Evolutionary conservation across 73 alveolate genomes (phyloP).

Genomic region (Symbiodinium natans): DNA sequence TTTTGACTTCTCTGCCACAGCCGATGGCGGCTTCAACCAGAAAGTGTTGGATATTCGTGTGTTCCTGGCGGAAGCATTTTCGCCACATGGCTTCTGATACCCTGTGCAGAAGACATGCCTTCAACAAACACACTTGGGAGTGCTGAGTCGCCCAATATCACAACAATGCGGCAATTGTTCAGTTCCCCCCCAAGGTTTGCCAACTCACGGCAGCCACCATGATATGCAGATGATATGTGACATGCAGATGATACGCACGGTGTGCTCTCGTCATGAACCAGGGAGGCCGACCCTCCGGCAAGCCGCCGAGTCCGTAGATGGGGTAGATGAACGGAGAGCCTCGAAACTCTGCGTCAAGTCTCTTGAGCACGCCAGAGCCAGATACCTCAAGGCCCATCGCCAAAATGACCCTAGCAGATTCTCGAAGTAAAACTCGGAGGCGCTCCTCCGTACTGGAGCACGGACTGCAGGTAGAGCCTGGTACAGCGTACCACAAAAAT

Average conservation of each 20-base stretch:
- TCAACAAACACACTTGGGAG: too few relatives aligned
- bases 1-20: too few relatives aligned
- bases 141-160: too few relatives aligned
- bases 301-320: constrained; percentile 99
- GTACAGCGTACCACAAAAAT: not conserved
- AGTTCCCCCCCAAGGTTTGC: not conserved
- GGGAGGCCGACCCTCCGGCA: constrained; percentile 97
- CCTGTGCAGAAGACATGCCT: too few relatives aligned
- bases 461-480: constrained; percentile 96
- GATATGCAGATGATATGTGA: not conserved
- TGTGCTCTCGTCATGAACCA: not conserved
- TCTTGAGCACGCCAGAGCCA: not conserved
- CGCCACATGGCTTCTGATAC: too few relatives aligned
- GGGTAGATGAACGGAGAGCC: constrained; percentile 99
- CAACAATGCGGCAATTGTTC: too few relatives aligned
- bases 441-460: constrained; percentile 96
- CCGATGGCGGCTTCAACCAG: too few relatives aligned
- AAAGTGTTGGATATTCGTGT: too few relatives aligned
- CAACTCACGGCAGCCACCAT: not conserved
- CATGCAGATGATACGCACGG: too few relatives aligned
- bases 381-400: not conserved
- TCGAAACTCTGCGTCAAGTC: not conserved
- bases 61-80: too few relatives aligned
- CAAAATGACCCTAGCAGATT: not conserved
- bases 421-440: not conserved